Evolutionary conservation across 495 filamentous ascomycete genomes (phyloP).

Genomic region (Sabuloglossum arenarium): DNA sequence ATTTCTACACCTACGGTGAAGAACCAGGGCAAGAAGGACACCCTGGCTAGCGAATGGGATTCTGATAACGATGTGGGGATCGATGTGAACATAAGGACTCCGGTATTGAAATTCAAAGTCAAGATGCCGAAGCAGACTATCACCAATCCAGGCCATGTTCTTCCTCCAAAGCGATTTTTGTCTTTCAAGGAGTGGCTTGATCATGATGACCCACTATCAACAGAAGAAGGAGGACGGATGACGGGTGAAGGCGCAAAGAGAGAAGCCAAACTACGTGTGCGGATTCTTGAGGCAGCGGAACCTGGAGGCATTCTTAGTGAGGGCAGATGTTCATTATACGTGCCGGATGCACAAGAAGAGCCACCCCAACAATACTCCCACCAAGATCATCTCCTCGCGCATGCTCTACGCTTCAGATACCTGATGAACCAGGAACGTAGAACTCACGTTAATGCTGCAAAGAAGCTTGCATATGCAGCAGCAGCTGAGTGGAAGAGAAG

Average conservation of each 20-base stretch:
- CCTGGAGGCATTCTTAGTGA: slow-evolving; percentile 54
- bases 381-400: slow-evolving; percentile 62
- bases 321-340: slow-evolving; percentile 50
- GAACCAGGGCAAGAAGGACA: neutral
- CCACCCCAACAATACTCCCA: slow-evolving; percentile 64
- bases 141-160: slow-evolving; percentile 30
- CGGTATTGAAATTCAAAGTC: slow-evolving; percentile 29
- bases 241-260: slow-evolving; percentile 34
- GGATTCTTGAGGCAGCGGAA: slow-evolving; percentile 46
- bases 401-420: slow-evolving; percentile 59
- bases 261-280: slow-evolving; percentile 33
- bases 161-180: slow-evolving; percentile 20
- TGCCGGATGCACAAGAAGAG: slow-evolving; percentile 53
- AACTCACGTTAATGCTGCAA: slow-evolving; percentile 47
- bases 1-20: neutral
- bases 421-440: slow-evolving; percentile 57
- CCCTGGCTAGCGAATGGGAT: neutral
- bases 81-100: slow-evolving; percentile 12
- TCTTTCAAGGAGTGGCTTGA: slow-evolving; percentile 39
- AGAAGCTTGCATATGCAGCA: slow-evolving; percentile 31
- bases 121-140: slow-evolving; percentile 29
- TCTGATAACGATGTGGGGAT: neutral
- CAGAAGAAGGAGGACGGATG: slow-evolving; percentile 22
- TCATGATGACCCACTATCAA: slow-evolving; percentile 19
- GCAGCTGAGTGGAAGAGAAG: slow-evolving; percentile 36